Evolutionary conservation across 352 stramenopile species (phyloP), one percentile per base, ranked within the genome.

Genomic region (Globisporangium paroecandrum): DNA sequence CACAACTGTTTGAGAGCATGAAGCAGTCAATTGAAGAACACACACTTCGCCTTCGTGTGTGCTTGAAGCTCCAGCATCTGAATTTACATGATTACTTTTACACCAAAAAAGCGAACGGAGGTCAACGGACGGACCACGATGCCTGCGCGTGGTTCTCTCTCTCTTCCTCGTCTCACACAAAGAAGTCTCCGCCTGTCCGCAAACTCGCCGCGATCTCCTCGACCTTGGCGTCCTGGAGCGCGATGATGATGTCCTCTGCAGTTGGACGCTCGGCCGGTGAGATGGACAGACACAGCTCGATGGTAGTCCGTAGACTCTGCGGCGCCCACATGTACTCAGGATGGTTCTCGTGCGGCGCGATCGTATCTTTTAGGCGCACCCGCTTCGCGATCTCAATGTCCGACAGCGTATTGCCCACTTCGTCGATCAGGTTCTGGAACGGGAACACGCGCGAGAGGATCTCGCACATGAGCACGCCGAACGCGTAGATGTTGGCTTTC

Each of bases 401-500:
- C 38, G 82, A 72, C 54, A 84, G 69, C 9, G 80, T 89, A 67
- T 87, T 88, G 41, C 82, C 82, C 12, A 74, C 29, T 57, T 76
- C 62, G 29, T 88, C 70, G 24, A 86, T 55, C 1, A 87, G 68
- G 34, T 65, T 70, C 56, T 85, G 75, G 36, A 85, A 91, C 10
- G 81, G 83, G 62, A 70, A 64, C 24, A 69, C 53, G 10, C 78
- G 77, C n/a, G 82, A 82, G 22, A 85, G 78, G 66, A 91, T 77
- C 68, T 90, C 82, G 61, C 76, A 72, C 54, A 89, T 71, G 34
- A 91, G 64, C 20, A 91, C 73, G 24, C 82, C 83, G 25, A 91
- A 83, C n/a, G 83, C 68, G 72, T 84, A 91, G 58, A 89, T 80
- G 57, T 91, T 88, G 54, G 69, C 79, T 25, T 81, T 83, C 22